Evolutionary conservation across 495 filamentous ascomycete genomes (phyloP).

Genomic region (Neurospora cerealis): DNA sequence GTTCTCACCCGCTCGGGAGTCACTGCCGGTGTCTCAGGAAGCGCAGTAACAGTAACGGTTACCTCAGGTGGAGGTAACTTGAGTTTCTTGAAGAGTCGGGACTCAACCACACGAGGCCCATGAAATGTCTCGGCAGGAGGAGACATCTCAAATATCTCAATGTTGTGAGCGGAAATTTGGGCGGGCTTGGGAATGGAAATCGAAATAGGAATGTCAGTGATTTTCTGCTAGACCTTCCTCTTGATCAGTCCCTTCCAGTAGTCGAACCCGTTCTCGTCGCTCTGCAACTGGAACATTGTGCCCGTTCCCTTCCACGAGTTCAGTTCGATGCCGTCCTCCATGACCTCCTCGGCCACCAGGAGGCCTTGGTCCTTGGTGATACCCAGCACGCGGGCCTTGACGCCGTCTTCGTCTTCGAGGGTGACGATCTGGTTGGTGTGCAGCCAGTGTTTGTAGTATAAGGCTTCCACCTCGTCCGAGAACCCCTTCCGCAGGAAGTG

Average conservation of each 20-base stretch:
- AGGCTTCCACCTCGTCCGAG: slow-evolving; percentile 54
- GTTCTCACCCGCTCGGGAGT: not conserved
- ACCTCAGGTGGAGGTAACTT: not conserved
- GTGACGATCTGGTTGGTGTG: slow-evolving; percentile 86
- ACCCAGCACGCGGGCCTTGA: slow-evolving; percentile 70
- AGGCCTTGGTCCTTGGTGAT: slow-evolving; percentile 86
- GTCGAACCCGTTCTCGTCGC: slow-evolving; percentile 97
- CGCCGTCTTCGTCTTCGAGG: slow-evolving; percentile 73
- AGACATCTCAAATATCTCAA: not conserved
- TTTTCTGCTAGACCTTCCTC: slow-evolving; percentile 52
- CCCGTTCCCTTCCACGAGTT: slow-evolving; percentile 49
- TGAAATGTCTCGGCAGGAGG: not conserved
- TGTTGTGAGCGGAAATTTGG: not conserved
- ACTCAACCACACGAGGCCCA: not conserved
- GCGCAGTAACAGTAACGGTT: not conserved
- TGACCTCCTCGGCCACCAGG: slow-evolving; percentile 72
- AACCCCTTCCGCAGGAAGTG: slow-evolving; percentile 67
- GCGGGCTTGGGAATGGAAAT: not conserved
- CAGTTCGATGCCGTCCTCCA: slow-evolving; percentile 44
- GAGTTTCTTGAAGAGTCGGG: not conserved
- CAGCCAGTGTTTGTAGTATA: slow-evolving; percentile 84
- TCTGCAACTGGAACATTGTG: slow-evolving; percentile 74
- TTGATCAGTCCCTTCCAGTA: slow-evolving; percentile 86
- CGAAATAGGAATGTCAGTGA: not conserved
- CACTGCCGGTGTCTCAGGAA: not conserved